phyloP scores from a whole-genome alignment of 371 early-diverging fungal species.

The Mortierella sp. region DNA sequence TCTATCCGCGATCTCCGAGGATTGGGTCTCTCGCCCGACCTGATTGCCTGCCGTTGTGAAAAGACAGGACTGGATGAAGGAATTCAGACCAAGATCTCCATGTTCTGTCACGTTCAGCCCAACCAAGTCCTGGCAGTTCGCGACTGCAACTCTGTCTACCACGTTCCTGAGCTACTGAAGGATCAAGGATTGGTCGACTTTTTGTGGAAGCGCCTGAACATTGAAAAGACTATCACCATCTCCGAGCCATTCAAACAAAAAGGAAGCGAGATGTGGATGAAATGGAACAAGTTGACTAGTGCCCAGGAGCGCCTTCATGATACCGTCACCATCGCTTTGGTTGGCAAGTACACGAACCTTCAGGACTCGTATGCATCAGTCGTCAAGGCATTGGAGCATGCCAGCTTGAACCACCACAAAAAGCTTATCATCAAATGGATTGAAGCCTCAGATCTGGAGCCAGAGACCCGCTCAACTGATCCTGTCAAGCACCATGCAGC shows the following conservation, averaged over 20 bases:
- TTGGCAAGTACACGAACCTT: slow-evolving; percentile 96
- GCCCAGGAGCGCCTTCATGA: slow-evolving; percentile 85
- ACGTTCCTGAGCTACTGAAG: slow-evolving; percentile 93
- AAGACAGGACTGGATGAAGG: slow-evolving; percentile 79
- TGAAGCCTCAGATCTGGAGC: slow-evolving; percentile 93
- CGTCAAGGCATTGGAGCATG: slow-evolving; percentile 96
- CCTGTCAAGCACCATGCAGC: slow-evolving; percentile 95
- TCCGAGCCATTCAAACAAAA: slow-evolving; percentile 62
- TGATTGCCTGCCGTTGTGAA: slow-evolving; percentile 96
- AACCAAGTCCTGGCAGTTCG: slow-evolving; percentile 93
- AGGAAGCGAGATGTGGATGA: slow-evolving; percentile 74
- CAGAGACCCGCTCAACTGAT: slow-evolving; percentile 71
- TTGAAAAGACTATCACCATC: slow-evolving; percentile 66
- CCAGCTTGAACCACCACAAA: slow-evolving; percentile 84
- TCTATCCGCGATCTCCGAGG: slow-evolving; percentile 96
- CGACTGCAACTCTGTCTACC: slow-evolving; percentile 96
- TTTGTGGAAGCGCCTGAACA: slow-evolving; percentile 83
- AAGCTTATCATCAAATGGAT: slow-evolving; percentile 94
- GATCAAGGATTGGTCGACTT: slow-evolving; percentile 87
- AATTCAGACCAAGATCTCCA: slow-evolving; percentile 93
- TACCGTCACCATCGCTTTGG: slow-evolving; percentile 91
- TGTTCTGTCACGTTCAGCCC: slow-evolving; percentile 97
- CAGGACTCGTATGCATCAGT: slow-evolving; percentile 98
- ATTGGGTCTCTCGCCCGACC: slow-evolving; percentile 96
- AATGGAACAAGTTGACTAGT: slow-evolving; percentile 88